Evolutionary conservation across 192 early-diverging fungal genomes (phyloP).

Genomic region (Helicostylum pulchrum): DNA sequence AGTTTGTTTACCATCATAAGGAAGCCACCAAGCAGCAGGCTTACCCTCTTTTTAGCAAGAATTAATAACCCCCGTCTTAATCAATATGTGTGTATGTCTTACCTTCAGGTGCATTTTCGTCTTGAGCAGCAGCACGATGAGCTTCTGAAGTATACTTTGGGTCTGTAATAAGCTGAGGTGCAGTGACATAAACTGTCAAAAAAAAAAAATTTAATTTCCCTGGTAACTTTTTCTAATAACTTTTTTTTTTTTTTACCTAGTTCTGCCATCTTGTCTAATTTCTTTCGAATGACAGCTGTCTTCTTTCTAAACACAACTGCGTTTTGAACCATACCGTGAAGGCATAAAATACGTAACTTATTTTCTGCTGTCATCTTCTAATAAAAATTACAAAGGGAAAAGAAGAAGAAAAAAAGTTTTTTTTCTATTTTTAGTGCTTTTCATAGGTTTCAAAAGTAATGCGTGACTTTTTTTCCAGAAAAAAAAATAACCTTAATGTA

Average conservation of each 20-base stretch:
- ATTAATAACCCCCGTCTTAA: background rate
- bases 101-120: slow-evolving; percentile 41
- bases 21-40: slow-evolving; percentile 46
- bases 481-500: background rate
- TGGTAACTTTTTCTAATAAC: background rate
- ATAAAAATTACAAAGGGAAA: background rate
- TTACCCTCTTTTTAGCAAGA: slow-evolving; percentile 22
- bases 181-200: slow-evolving; percentile 48
- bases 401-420: background rate
- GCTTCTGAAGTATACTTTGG: slow-evolving; percentile 42
- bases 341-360: slow-evolving; percentile 49
- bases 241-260: slow-evolving; percentile 35
- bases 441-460: too few relatives aligned
- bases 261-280: slow-evolving; percentile 48
- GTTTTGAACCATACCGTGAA: slow-evolving; percentile 56
- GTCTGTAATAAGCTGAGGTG: slow-evolving; percentile 45
- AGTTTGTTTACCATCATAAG: slow-evolving; percentile 21
- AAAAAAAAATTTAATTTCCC: background rate
- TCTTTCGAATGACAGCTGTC: slow-evolving; percentile 49
- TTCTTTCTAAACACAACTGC: slow-evolving; percentile 48
- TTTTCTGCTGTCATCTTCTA: slow-evolving; percentile 1
- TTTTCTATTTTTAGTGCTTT: too few relatives aligned
- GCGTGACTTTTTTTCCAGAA: too few relatives aligned
- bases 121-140: slow-evolving; percentile 34
- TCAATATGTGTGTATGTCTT: background rate